Conservation (phyloP, 169 alveolate genomes). For the Blepharisma undulans region DNA sequence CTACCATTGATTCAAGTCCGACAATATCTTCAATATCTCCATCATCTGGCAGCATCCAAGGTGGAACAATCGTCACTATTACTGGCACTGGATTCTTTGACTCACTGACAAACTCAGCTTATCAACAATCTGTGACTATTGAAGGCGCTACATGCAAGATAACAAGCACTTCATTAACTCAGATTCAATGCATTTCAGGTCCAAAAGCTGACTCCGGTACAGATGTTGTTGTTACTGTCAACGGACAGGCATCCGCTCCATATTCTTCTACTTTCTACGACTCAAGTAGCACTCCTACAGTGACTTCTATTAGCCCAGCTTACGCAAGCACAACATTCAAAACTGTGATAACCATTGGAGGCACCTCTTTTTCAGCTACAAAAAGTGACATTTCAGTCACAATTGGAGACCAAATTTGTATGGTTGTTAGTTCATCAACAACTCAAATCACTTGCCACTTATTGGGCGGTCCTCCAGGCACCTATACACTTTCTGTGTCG, state of each 20-base stretch:
- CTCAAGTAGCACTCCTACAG: not conserved
- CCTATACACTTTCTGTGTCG: not conserved
- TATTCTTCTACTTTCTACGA: not conserved
- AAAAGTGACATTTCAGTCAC: not conserved
- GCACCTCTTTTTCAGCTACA: not conserved
- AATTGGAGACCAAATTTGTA: not conserved
- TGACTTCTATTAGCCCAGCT: not conserved
- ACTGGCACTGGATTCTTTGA: not conserved
- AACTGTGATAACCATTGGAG: conserved; percentile 22
- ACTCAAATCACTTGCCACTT: not conserved
- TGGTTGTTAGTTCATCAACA: not conserved
- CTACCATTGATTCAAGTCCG: not conserved
- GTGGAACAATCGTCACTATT: conserved; percentile 17
- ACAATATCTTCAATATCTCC: conserved; percentile 29
- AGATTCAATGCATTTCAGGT: not conserved
- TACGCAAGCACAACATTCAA: conserved; percentile 4
- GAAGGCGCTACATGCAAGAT: not conserved
- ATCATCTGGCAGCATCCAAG: not conserved
- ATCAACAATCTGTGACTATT: not conserved
- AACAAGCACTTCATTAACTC: not conserved
- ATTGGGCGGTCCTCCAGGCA: conserved; percentile 37
- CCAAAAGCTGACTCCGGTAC: not conserved
- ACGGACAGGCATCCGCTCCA: not conserved
- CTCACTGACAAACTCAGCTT: not conserved
- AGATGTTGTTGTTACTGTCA: not conserved